These are phyloP conservation scores for Leptographium lundbergii DNA, from an alignment of 2,329 filamentous ascomycete species.

Conservation along the genomic window DNA sequence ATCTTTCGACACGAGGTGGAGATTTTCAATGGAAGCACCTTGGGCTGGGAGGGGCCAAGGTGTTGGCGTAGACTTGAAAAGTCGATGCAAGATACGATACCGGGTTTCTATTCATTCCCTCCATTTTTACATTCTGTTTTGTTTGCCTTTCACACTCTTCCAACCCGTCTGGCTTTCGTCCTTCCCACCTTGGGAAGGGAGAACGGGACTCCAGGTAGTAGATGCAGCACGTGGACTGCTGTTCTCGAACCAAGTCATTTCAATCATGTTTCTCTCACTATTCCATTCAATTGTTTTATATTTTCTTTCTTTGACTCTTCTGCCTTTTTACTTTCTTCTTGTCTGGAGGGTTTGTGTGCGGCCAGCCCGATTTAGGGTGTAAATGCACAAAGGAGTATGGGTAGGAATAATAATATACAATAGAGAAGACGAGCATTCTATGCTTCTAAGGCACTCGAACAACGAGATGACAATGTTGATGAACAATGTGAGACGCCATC, in stretches of 20 bases:
- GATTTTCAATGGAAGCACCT: not conserved
- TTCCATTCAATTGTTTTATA: conserved; percentile 1
- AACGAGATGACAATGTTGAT: no score
- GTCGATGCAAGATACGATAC: not conserved
- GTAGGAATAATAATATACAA: not conserved
- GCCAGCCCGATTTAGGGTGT: not conserved
- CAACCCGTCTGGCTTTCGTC: not conserved
- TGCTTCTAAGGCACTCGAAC: no score
- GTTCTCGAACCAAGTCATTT: not conserved
- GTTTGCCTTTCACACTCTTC: not conserved
- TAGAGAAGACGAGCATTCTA: not conserved
- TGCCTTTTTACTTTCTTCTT: not conserved
- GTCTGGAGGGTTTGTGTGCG: not conserved
- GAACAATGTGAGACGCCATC: no score
- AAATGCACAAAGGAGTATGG: not conserved
- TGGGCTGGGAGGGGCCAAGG: not conserved
- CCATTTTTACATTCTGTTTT: not conserved
- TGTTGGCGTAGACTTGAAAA: not conserved
- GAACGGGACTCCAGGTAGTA: not conserved
- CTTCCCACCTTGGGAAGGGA: not conserved
- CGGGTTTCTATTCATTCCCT: not conserved
- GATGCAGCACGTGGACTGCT: not conserved
- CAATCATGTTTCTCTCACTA: not conserved
- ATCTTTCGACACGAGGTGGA: not conserved
- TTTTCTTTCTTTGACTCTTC: not conserved